Evolutionary conservation across 208 protist genomes (phyloP), one percentile per base, ranked within the genome.

Genomic region (Trypanosoma avium): DNA sequence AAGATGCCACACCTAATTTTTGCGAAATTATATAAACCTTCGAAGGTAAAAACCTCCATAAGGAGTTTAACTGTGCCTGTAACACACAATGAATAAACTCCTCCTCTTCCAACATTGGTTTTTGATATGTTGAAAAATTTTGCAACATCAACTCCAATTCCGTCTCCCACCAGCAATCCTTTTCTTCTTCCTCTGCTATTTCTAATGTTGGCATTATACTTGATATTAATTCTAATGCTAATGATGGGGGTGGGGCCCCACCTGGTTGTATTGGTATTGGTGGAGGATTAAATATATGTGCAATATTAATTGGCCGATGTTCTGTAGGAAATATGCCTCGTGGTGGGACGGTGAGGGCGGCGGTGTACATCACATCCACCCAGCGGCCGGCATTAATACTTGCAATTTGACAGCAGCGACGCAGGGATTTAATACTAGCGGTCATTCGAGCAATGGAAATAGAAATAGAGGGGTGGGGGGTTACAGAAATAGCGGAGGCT

Each of bases 111-210:
- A 87, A 55, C n/a, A 40, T 24, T 9, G 27, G 19, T 36, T 50
- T 55, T 63, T 61, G 67, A 62, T 81, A 74, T 9, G 80, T 57
- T 5, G 80, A 76, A 33, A 92, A 58, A 33, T 52, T 60, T 40
- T 65, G 57, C 32, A 92, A 58, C 15, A 79, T 56, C 6, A 91
- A 13, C 53, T 91, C 84, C 36, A 87, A 50, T 36, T 66, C 67
- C 2, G 61, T 68, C 42, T 73, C 63, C 26, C 53, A 61, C 78
- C 78, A 84, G 53, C 56, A 65, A 27, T 84, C 38, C 0, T 61
- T 40, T 30, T 66, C 55, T 6, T 61, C 48, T 7, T 57, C 43
- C 0, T 36, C 1, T 13, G 36, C 17, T 19, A 73, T 26, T 29
- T 12, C 19, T 13, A 67, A 30, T 15, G 26, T 13, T 10, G 67